A percentile compares a stretch with the other conserved stretches of the same genome.
Evolutionary conservation across 805 yeast genomes (phyloP).

Genomic region (Schwanniomyces polymorphus): DNA sequence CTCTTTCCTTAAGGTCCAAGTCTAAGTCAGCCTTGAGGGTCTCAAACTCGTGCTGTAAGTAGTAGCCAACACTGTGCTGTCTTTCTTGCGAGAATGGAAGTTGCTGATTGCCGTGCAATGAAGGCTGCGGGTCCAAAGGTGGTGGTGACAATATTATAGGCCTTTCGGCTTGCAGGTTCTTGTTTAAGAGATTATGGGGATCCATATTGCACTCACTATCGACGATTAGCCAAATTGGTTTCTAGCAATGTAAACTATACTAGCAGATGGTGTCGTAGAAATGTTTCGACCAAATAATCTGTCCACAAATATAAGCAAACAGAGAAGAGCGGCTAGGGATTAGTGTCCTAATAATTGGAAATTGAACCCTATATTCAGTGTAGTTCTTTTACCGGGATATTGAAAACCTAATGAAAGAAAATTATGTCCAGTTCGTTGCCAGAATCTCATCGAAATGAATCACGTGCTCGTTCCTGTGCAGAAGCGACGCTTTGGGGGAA

Average conservation of each 20-base stretch:
- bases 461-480: neutral
- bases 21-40: conserved; percentile 47
- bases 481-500: no score
- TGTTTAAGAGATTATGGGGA: conserved; percentile 9
- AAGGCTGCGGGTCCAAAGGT: conserved; percentile 27
- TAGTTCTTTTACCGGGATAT: neutral
- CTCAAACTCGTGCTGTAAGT: conserved; percentile 48
- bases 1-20: conserved; percentile 34
- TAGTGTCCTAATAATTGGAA: neutral
- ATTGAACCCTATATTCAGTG: neutral
- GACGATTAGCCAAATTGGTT: neutral
- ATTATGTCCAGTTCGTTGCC: neutral
- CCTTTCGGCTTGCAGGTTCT: conserved; percentile 23
- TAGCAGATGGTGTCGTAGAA: neutral
- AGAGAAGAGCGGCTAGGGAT: neutral
- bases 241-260: neutral
- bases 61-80: conserved; percentile 46
- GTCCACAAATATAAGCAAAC: neutral
- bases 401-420: neutral
- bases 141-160: conserved; percentile 45
- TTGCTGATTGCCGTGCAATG: conserved; percentile 1
- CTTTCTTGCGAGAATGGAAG: conserved; percentile 14
- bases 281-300: neutral
- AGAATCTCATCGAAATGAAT: neutral
- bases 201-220: conserved; percentile 8